A percentile compares a stretch with the other conserved stretches of the same genome.
phyloP scores from a whole-genome alignment of 2,329 filamentous ascomycete genomes.

The Aureobasidium sp. region DNA sequence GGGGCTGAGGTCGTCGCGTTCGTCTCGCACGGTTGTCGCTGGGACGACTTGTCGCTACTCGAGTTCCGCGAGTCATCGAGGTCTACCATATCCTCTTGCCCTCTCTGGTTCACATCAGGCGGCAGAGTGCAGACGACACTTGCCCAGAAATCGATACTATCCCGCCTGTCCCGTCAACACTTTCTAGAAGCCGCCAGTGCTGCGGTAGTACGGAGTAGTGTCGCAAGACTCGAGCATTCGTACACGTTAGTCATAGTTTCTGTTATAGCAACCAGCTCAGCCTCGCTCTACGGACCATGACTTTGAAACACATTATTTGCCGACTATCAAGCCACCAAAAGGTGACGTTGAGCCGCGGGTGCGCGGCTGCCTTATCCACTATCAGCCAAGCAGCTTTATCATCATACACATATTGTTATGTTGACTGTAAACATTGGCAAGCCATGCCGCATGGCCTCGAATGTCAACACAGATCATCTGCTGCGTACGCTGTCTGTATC shows the following conservation, averaged over 20 bases:
- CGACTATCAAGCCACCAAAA: background rate
- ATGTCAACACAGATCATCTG: background rate
- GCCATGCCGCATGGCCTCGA: background rate
- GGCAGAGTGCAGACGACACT: background rate
- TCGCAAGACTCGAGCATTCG: background rate
- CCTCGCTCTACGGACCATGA: background rate
- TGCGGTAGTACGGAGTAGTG: background rate
- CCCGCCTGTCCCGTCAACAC: background rate
- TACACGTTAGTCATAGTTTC: slow-evolving; percentile 8
- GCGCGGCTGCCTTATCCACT: background rate
- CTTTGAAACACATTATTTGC: background rate
- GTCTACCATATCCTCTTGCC: background rate
- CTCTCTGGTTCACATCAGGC: background rate
- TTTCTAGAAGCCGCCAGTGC: slow-evolving; percentile 3
- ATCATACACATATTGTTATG: background rate
- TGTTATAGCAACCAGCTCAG: slow-evolving; percentile 4
- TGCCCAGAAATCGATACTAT: background rate
- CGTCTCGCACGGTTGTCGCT: slow-evolving; percentile 1
- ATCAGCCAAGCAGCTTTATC: background rate
- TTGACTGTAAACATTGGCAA: background rate
- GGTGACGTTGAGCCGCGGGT: background rate
- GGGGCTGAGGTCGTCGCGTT: background rate
- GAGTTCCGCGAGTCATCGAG: background rate
- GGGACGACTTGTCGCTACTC: background rate
- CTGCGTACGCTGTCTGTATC: background rate